phyloP scores from a whole-genome alignment of 1,139 yeast species.

The Nematodospora anomalae region DNA sequence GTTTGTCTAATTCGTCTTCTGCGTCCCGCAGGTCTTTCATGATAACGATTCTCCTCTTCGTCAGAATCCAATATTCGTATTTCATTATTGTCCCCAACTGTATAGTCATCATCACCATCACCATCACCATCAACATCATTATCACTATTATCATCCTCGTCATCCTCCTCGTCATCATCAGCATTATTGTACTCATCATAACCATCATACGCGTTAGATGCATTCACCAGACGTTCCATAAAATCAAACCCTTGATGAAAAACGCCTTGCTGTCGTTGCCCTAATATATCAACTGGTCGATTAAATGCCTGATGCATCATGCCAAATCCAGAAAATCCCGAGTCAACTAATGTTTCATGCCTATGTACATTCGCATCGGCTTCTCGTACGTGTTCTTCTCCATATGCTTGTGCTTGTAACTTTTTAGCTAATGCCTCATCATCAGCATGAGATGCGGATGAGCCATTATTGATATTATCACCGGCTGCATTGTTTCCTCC shows the following conservation, averaged over 20 bases:
- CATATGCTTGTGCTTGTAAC: conserved; percentile 66
- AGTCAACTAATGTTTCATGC: conserved; percentile 73
- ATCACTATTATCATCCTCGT: conserved; percentile 30
- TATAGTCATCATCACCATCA: conserved; percentile 17
- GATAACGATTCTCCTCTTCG: conserved; percentile 24
- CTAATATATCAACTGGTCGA: conserved; percentile 42
- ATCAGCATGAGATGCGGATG: conserved; percentile 19
- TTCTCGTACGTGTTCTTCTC: conserved; percentile 41
- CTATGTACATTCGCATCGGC: conserved; percentile 80
- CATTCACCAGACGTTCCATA: conserved; percentile 14
- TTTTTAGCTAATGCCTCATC: conserved; percentile 66
- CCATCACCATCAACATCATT: conserved; percentile 20
- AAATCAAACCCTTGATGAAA: conserved; percentile 46
- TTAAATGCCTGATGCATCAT: conserved; percentile 7
- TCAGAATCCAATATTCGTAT: conserved; percentile 28
- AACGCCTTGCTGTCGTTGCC: conserved; percentile 41
- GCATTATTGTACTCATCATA: conserved; percentile 23
- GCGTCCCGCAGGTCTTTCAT: conserved; percentile 18
- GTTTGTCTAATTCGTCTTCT: conserved; percentile 31
- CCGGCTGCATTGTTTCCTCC: conserved; percentile 13
- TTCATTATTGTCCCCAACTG: conserved; percentile 24
- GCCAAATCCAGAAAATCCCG: conserved; percentile 13
- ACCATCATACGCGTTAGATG: conserved; percentile 27
- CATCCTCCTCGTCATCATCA: conserved; percentile 26
- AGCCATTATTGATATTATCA: conserved; percentile 5